Conservation (phyloP, 73 alveolate genomes). For the Tetrahymena borealis region DNA sequence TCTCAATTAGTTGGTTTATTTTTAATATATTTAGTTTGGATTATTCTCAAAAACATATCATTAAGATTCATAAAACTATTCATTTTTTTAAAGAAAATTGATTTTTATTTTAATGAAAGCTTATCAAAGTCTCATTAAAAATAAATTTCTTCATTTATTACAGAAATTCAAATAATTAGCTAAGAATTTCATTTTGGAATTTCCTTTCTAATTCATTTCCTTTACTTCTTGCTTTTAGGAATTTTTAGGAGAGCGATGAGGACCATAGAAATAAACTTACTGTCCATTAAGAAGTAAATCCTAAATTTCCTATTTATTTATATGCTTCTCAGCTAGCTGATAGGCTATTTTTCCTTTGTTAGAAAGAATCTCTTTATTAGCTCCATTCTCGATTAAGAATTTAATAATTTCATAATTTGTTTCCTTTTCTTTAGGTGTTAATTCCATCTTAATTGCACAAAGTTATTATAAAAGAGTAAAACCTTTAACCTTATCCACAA, state of each 20-base stretch:
- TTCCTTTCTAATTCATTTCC: not conserved
- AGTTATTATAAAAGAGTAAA: constrained; percentile 58
- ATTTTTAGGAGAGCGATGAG: not conserved
- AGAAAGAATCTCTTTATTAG: constrained; percentile 24
- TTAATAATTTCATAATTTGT: constrained; percentile 55
- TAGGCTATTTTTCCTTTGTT: constrained; percentile 23
- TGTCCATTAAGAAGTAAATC: constrained; percentile 5
- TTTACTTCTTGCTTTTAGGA: not conserved
- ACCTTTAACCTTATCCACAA: constrained; percentile 49
- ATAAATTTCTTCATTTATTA: not conserved
- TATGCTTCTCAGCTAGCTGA: constrained; percentile 21
- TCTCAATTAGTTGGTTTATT: no score
- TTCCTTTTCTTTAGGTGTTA: constrained; percentile 38
- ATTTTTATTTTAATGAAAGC: no score
- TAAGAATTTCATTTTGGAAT: not conserved
- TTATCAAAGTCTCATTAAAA: no score
- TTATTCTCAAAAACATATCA: no score
- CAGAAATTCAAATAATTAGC: not conserved
- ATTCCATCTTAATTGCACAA: constrained; percentile 56
- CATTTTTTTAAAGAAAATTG: no score
- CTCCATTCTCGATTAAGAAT: constrained; percentile 64
- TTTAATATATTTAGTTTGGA: no score
- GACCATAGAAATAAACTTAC: constrained; percentile 23
- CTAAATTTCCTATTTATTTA: constrained; percentile 15
- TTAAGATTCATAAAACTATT: no score